phyloP scores from a whole-genome alignment of 441 rosid species.

The Raphanus hybrid region DNA sequence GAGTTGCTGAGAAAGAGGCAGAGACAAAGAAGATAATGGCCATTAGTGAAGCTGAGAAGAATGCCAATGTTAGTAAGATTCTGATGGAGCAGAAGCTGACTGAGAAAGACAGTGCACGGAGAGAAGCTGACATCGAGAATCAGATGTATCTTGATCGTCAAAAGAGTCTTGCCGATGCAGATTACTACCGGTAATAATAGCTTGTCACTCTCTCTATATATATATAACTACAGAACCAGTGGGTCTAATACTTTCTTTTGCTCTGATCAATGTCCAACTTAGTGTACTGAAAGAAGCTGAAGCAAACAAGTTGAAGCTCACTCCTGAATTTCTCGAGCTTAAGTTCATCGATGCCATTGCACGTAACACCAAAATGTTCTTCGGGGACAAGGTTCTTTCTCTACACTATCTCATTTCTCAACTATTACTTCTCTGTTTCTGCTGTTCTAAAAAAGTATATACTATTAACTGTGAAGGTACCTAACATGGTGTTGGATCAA shows the following conservation, averaged over 20 bases:
- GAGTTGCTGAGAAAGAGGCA: slow-evolving; percentile 86
- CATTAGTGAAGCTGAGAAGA: slow-evolving; percentile 88
- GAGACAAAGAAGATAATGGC: slow-evolving; percentile 88
- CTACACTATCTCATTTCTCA: not conserved
- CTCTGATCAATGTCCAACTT: slow-evolving; percentile 22
- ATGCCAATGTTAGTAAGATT: slow-evolving; percentile 81
- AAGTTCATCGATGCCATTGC: slow-evolving; percentile 89
- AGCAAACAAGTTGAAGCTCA: slow-evolving; percentile 91
- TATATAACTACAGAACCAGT: not conserved
- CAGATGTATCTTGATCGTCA: slow-evolving; percentile 80
- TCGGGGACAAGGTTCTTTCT: slow-evolving; percentile 76
- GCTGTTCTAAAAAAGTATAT: not conserved
- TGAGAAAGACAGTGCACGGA: slow-evolving; percentile 83
- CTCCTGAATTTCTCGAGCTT: slow-evolving; percentile 84
- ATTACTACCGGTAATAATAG: slow-evolving; percentile 62
- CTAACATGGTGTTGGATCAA: slow-evolving; percentile 87
- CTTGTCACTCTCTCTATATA: not conserved
- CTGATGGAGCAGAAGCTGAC: slow-evolving; percentile 81
- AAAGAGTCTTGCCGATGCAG: slow-evolving; percentile 53
- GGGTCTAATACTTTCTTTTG: not conserved
- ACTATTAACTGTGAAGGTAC: slow-evolving; percentile 54
- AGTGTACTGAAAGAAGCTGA: slow-evolving; percentile 86
- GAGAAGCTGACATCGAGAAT: slow-evolving; percentile 82
- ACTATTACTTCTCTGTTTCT: slow-evolving; percentile 12
- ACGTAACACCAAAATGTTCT: slow-evolving; percentile 84